Evolutionary conservation across 495 filamentous ascomycete species (phyloP).

Genomic region (Daldinia decipiens): DNA sequence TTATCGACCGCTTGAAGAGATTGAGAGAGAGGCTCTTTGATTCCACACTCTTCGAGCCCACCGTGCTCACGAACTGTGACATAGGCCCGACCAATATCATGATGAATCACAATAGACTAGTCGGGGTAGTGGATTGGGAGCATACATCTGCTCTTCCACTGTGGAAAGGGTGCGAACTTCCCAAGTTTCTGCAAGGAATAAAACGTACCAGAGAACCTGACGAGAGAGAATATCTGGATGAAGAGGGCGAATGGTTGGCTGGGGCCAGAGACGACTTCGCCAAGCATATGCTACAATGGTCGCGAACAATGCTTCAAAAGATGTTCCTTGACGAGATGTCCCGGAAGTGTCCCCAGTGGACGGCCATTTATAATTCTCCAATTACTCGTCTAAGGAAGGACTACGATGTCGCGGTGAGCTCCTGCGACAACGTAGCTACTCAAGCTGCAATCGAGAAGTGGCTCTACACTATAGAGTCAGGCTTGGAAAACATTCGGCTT

Average conservation of each 20-base stretch:
- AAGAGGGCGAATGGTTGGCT: not conserved
- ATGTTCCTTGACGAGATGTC: not conserved
- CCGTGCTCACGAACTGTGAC: constrained; percentile 9
- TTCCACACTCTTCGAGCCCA: not conserved
- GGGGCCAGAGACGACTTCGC: constrained; percentile 6
- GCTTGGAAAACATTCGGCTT: constrained; percentile 7
- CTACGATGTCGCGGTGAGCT: not conserved
- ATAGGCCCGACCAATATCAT: constrained; percentile 5
- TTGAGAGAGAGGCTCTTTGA: constrained; percentile 6
- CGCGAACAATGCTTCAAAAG: not conserved
- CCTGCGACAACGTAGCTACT: not conserved
- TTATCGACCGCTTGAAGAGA: constrained; percentile 13
- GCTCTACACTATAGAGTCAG: constrained; percentile 3
- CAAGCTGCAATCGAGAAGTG: constrained; percentile 1
- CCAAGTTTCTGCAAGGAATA: constrained; percentile 9
- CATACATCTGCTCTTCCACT: constrained; percentile 7
- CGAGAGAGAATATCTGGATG: not conserved
- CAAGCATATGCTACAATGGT: constrained; percentile 3
- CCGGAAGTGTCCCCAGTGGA: not conserved
- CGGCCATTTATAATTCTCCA: not conserved
- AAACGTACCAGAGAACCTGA: not conserved
- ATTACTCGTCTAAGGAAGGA: constrained; percentile 1
- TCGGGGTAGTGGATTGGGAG: constrained; percentile 14
- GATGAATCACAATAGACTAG: not conserved
- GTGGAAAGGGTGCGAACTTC: constrained; percentile 19